These are phyloP conservation scores for Fragosphaeria purpurea DNA, from an alignment of 2,329 filamentous ascomycete genomes.

Conservation along the genomic window DNA sequence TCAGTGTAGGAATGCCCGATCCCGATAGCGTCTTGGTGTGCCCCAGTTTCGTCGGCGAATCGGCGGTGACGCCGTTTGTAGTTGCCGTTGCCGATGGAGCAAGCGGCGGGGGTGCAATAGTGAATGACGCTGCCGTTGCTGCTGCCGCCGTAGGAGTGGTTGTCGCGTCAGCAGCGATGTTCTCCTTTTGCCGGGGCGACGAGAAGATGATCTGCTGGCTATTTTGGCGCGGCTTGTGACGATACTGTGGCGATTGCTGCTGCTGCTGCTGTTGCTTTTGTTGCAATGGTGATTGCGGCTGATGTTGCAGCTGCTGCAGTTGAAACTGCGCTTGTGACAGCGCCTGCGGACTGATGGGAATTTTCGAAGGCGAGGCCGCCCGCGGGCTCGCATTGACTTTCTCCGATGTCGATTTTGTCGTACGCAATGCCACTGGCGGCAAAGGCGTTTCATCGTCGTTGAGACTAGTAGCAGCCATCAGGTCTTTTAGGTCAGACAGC, in stretches of 20 bases:
- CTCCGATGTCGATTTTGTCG: conserved; percentile 44
- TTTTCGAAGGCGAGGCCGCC: conserved; percentile 35
- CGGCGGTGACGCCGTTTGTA: conserved; percentile 13
- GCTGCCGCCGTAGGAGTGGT: not conserved
- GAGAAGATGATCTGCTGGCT: conserved; percentile 17
- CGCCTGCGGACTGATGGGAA: conserved; percentile 38
- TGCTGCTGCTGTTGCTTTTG: not conserved
- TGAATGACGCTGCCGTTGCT: conserved; percentile 12
- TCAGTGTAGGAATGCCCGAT: conserved; percentile 41
- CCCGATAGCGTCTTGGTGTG: conserved; percentile 43
- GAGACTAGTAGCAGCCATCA: conserved; percentile 53
- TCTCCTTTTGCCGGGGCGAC: conserved; percentile 41
- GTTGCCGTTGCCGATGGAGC: not conserved
- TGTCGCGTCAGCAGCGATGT: conserved; percentile 15
- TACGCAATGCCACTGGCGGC: conserved; percentile 37
- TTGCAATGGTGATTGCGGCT: not conserved
- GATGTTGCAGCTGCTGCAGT: conserved; percentile 1
- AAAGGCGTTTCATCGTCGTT: conserved; percentile 26
- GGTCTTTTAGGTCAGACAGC: conserved; percentile 64
- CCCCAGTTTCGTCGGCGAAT: conserved; percentile 12
- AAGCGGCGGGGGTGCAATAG: not conserved
- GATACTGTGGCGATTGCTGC: not conserved
- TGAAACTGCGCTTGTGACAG: conserved; percentile 1
- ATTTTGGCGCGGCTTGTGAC: too few relatives aligned
- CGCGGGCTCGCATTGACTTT: conserved; percentile 46